A percentile compares a stretch with the other conserved stretches of the same genome.
These are phyloP conservation scores for Durotheca rogersii DNA, from an alignment of 495 filamentous ascomycete species.

Conservation along the genomic window DNA sequence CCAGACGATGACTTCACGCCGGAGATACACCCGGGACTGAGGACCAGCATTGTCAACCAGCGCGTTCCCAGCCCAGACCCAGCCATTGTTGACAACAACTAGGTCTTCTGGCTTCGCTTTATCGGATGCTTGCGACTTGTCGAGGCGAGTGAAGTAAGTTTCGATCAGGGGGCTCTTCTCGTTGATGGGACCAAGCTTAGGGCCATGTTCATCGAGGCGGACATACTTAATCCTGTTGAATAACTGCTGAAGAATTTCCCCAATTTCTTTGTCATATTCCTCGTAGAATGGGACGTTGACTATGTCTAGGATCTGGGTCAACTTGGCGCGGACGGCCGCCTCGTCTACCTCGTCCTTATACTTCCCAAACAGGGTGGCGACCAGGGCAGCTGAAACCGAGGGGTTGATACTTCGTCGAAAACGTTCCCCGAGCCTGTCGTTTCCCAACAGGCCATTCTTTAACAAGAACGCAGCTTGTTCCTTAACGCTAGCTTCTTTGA, in stretches of 20 bases:
- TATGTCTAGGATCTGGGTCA: conserved; percentile 70
- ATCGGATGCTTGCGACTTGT: conserved; percentile 72
- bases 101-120: conserved; percentile 75
- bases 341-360: conserved; percentile 56
- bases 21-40: conserved; percentile 82
- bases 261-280: conserved; percentile 84
- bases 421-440: conserved; percentile 73
- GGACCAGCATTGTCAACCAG: conserved; percentile 92
- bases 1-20: conserved; percentile 96
- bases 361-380: conserved; percentile 68
- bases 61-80: conserved; percentile 97
- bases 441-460: conserved; percentile 63
- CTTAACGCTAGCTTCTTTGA: conserved; percentile 40
- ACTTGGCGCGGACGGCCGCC: conserved; percentile 48
- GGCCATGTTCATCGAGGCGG: conserved; percentile 86
- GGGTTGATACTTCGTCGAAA: conserved; percentile 70
- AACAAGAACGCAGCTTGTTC: conserved; percentile 56
- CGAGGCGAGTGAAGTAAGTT: conserved; percentile 91
- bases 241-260: conserved; percentile 82
- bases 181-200: conserved; percentile 79
- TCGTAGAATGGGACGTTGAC: conserved; percentile 84
- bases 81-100: conserved; percentile 92
- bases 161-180: conserved; percentile 82
- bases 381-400: conserved; percentile 64
- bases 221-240: conserved; percentile 93